Conservation (phyloP, 768 basidiomycete genomes). For the Hypholoma sublateritium region DNA sequence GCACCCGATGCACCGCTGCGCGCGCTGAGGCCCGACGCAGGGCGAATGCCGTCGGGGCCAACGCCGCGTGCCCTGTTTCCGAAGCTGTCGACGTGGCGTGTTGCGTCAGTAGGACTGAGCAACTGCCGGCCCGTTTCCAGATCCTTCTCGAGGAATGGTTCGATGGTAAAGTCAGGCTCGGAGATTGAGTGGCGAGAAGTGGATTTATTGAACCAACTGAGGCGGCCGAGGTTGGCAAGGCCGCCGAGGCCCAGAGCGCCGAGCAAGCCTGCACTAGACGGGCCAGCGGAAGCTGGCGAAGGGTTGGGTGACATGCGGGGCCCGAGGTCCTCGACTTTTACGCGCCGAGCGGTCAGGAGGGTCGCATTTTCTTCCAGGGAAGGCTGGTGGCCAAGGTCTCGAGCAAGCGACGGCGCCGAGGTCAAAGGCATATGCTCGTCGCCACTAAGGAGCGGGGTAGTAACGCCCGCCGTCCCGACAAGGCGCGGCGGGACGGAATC, state of each 20-base stretch:
- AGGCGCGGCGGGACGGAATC: slow-evolving; percentile 24
- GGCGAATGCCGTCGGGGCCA: slow-evolving; percentile 46
- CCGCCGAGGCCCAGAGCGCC: slow-evolving; percentile 47
- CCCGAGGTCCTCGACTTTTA: slow-evolving; percentile 38
- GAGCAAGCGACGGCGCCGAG: slow-evolving; percentile 14
- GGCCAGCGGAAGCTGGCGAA: slow-evolving; percentile 12
- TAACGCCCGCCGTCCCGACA: slow-evolving; percentile 14
- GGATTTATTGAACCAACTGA: slow-evolving; percentile 59
- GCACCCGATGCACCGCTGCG: slow-evolving; percentile 52
- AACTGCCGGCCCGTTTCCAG: slow-evolving; percentile 43
- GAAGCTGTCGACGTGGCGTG: slow-evolving; percentile 25
- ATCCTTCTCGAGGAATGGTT: slow-evolving; percentile 40
- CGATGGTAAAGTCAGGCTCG: slow-evolving; percentile 19
- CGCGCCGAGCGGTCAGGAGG: slow-evolving; percentile 52
- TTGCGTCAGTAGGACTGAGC: slow-evolving; percentile 23
- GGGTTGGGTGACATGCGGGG: slow-evolving; percentile 25
- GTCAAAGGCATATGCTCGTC: slow-evolving; percentile 15
- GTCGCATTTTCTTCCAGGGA: slow-evolving; percentile 45
- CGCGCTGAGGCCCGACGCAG: slow-evolving; percentile 56
- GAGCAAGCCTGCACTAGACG: slow-evolving; percentile 24
- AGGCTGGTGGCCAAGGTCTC: slow-evolving; percentile 29
- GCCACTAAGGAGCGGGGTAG: slow-evolving; percentile 18
- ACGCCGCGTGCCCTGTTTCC: slow-evolving; percentile 22
- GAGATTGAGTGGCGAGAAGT: slow-evolving; percentile 25
- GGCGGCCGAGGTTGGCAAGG: slow-evolving; percentile 45